phyloP scores from a whole-genome alignment of 148 eudicot genomes.

The Fagopyrum tataricum region DNA sequence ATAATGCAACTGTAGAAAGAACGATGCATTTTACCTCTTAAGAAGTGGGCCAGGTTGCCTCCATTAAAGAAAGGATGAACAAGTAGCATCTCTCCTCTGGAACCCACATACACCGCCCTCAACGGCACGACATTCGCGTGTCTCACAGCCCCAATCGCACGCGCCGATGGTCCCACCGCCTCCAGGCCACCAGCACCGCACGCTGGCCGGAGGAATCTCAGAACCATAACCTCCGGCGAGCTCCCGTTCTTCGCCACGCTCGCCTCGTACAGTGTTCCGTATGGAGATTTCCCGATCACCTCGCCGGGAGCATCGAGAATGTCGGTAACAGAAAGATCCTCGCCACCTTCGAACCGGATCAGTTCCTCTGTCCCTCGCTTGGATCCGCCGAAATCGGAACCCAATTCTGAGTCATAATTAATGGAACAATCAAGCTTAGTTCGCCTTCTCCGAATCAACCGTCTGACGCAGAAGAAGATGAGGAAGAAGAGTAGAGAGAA shows the following conservation, averaged over 20 bases:
- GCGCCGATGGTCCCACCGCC: constrained; percentile 44
- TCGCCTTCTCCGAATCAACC: background rate
- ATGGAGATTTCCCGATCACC: constrained; percentile 87
- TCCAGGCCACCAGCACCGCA: constrained; percentile 39
- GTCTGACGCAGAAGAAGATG: background rate
- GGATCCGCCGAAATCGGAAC: constrained; percentile 2
- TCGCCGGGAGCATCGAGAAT: constrained; percentile 97
- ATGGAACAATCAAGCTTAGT: background rate
- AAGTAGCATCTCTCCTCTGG: constrained; percentile 81
- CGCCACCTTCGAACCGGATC: constrained; percentile 66
- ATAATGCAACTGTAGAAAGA: background rate
- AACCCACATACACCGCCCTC: constrained; percentile 67
- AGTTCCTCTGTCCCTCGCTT: constrained; percentile 33
- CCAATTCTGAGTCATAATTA: background rate
- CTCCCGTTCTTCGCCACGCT: constrained; percentile 24
- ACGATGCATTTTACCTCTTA: constrained; percentile 40
- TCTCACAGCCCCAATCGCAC: constrained; percentile 53
- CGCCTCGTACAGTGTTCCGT: constrained; percentile 85
- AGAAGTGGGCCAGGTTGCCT: constrained; percentile 65
- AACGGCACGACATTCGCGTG: constrained; percentile 88
- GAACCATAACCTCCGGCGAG: constrained; percentile 3
- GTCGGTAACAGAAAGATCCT: constrained; percentile 55
- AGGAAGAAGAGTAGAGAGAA: background rate
- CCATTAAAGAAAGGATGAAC: constrained; percentile 64
- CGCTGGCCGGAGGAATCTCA: constrained; percentile 78